Evolutionary conservation across 2,329 filamentous ascomycete genomes (phyloP).

Genomic region (Xenoacremonium recifei): DNA sequence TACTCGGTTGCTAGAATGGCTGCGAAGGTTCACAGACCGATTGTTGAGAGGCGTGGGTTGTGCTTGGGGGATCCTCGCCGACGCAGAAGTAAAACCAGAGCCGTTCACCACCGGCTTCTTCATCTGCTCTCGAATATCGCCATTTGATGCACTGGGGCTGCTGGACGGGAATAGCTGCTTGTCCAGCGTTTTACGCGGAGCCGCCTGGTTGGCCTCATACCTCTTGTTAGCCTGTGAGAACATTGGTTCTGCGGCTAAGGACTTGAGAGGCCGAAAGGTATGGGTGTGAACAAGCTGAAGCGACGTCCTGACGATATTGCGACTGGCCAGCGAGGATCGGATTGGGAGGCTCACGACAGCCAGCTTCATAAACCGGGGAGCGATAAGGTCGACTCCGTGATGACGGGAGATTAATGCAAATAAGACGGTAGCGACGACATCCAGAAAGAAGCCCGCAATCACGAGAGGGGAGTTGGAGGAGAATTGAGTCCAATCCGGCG

Average conservation of each 20-base stretch:
- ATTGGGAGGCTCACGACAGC: slow-evolving; percentile 28
- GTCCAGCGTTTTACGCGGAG: slow-evolving; percentile 31
- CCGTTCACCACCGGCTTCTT: slow-evolving; percentile 41
- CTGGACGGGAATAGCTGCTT: slow-evolving; percentile 59
- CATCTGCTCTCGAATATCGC: slow-evolving; percentile 51
- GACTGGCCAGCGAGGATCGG: slow-evolving; percentile 37
- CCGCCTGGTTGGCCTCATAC: slow-evolving; percentile 37
- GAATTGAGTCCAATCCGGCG: background rate
- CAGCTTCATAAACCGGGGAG: slow-evolving; percentile 34
- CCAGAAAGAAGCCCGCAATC: background rate
- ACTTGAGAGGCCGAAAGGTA: slow-evolving; percentile 11
- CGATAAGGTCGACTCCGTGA: background rate
- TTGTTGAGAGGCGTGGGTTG: slow-evolving; percentile 25
- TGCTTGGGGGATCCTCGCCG: slow-evolving; percentile 35
- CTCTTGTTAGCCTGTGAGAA: slow-evolving; percentile 35
- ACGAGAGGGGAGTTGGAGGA: background rate
- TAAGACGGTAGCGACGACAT: background rate
- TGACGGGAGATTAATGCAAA: background rate
- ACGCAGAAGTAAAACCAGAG: slow-evolving; percentile 34
- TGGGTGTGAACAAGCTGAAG: slow-evolving; percentile 24
- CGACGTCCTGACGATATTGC: slow-evolving; percentile 23
- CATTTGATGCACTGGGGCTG: slow-evolving; percentile 45
- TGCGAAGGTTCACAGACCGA: slow-evolving; percentile 33
- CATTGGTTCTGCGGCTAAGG: slow-evolving; percentile 29
- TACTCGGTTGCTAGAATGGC: slow-evolving; percentile 13